Evolutionary conservation across 164 flowering plant genomes (phyloP).

Genomic region (Paratinospora sagittata): DNA sequence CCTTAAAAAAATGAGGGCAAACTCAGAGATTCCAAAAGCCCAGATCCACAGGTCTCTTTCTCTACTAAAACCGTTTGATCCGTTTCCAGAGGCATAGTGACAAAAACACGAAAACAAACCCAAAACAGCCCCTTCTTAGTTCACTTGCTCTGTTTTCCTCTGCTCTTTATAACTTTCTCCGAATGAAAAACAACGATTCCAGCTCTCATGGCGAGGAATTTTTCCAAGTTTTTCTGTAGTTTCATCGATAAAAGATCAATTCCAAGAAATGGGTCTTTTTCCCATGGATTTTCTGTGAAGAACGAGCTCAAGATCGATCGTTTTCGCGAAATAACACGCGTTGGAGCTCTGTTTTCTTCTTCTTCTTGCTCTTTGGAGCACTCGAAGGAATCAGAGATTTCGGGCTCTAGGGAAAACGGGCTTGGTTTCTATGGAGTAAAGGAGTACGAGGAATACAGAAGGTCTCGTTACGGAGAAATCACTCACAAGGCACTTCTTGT

Average conservation of each 20-base stretch:
- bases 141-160: too few relatives aligned
- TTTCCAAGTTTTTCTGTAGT: conserved; percentile 13
- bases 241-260: conserved; percentile 1
- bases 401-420: conserved; percentile 17
- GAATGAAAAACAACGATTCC: conserved; percentile 4
- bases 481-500: conserved; percentile 87
- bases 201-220: conserved; percentile 13
- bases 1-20: too few relatives aligned
- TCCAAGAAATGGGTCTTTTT: conserved; percentile 6
- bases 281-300: neutral
- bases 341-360: conserved; percentile 8
- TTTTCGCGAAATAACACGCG: neutral
- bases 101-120: too few relatives aligned
- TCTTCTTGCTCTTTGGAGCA: conserved; percentile 16
- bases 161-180: too few relatives aligned
- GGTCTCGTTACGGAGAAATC: conserved; percentile 67
- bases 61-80: too few relatives aligned
- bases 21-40: too few relatives aligned
- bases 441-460: conserved; percentile 74
- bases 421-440: conserved; percentile 43
- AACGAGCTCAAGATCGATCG: neutral
- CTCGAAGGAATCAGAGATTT: conserved; percentile 13
- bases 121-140: too few relatives aligned
- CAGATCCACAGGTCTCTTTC: too few relatives aligned
- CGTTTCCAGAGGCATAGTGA: too few relatives aligned